phyloP scores from a whole-genome alignment of 805 yeast species.

The Tetrapisispora nanseiensis region DNA sequence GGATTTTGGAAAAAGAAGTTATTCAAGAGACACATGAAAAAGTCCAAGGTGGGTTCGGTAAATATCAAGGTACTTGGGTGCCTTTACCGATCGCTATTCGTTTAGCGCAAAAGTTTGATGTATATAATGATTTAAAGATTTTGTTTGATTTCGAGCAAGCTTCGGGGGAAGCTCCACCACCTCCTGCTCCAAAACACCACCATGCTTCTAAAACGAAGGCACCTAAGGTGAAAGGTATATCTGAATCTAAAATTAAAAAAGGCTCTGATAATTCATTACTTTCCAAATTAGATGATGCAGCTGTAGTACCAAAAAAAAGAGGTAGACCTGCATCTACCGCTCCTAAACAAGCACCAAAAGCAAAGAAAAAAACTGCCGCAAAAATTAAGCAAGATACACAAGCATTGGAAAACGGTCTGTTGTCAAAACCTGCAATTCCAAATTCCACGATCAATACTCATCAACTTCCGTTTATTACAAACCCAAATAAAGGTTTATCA shows the following conservation, averaged over 20 bases:
- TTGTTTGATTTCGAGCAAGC: slow-evolving; percentile 51
- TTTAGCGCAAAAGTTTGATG: slow-evolving; percentile 58
- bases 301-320: slow-evolving; percentile 21
- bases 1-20: slow-evolving; percentile 87
- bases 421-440: slow-evolving; percentile 22
- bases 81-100: slow-evolving; percentile 67
- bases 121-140: slow-evolving; percentile 50
- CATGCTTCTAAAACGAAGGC: slow-evolving; percentile 46
- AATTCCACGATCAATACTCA: slow-evolving; percentile 17
- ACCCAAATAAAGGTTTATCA: neutral
- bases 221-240: slow-evolving; percentile 18
- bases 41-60: slow-evolving; percentile 95
- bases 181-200: slow-evolving; percentile 57
- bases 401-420: slow-evolving; percentile 18
- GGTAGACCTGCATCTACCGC: slow-evolving; percentile 20
- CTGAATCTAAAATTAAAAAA: slow-evolving; percentile 13
- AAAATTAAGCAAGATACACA: slow-evolving; percentile 20
- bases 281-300: neutral
- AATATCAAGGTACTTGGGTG: slow-evolving; percentile 96
- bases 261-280: neutral
- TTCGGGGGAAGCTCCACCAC: slow-evolving; percentile 44
- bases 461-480: slow-evolving; percentile 15
- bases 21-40: slow-evolving; percentile 84
- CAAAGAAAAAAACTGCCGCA: slow-evolving; percentile 14
- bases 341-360: slow-evolving; percentile 16